Evolutionary conservation across 306 rosid species (phyloP).

Genomic region (Castanea crenata): DNA sequence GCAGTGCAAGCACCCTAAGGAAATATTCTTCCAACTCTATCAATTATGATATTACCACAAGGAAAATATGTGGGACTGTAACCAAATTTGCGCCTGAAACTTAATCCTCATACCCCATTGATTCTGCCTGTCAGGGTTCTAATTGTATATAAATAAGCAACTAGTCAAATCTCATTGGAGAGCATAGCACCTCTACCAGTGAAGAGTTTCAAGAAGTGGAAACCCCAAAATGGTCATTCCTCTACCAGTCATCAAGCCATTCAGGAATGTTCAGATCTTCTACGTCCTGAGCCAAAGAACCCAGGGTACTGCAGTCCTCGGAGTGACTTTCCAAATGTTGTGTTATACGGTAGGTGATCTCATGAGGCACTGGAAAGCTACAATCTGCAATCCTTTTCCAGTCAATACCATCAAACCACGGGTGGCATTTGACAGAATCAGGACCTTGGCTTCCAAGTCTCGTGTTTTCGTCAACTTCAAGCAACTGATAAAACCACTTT

Average conservation of each 20-base stretch:
- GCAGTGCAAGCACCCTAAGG: constrained; percentile 23
- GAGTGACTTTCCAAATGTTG: constrained; percentile 61
- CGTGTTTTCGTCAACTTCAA: constrained; percentile 75
- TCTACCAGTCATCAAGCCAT: constrained; percentile 94
- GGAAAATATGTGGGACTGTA: constrained; percentile 20
- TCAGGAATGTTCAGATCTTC: constrained; percentile 64
- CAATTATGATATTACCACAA: constrained; percentile 15
- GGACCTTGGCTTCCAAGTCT: constrained; percentile 85
- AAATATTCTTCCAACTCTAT: constrained; percentile 24
- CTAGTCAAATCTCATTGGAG: constrained; percentile 17
- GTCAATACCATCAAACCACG: constrained; percentile 83
- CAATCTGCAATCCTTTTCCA: constrained; percentile 62
- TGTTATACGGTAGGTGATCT: constrained; percentile 61
- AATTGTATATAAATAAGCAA: constrained; percentile 10
- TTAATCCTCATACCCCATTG: constrained; percentile 9
- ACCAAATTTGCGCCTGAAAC: constrained; percentile 5
- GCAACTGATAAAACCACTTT: constrained; percentile 57
- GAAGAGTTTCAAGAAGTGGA: constrained; percentile 23
- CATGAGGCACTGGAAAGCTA: constrained; percentile 62
- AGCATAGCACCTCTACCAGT: constrained; percentile 21
- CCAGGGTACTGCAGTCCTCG: constrained; percentile 50
- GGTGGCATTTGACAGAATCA: constrained; percentile 63
- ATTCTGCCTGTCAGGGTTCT: constrained; percentile 7
- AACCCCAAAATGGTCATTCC: constrained; percentile 19
- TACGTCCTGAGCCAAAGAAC: constrained; percentile 44